Conservation (phyloP, 2,329 filamentous ascomycete species). For the Calonectria naviculata region DNA sequence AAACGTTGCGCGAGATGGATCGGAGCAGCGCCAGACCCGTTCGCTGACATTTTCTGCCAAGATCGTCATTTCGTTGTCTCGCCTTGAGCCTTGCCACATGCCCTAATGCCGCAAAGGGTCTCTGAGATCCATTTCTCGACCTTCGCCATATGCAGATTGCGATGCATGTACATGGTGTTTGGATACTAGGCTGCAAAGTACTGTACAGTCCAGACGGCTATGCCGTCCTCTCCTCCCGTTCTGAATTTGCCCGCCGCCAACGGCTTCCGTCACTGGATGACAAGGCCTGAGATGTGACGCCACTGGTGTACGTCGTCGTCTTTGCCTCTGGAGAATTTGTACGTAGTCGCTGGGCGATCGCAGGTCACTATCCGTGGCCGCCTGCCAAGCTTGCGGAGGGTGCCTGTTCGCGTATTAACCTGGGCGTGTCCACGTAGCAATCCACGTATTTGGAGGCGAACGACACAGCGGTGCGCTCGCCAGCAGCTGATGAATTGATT, state of each 20-base stretch:
- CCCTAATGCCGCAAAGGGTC: not conserved
- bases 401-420: not conserved
- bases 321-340: not conserved
- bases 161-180: not conserved
- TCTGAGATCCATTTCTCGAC: conserved; percentile 1
- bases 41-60: conserved; percentile 5
- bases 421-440: conserved; percentile 13
- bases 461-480: not conserved
- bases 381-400: not conserved
- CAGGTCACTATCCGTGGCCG: not conserved
- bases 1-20: conserved; percentile 10
- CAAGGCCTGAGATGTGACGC: conserved; percentile 16
- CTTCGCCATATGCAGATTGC: conserved; percentile 11
- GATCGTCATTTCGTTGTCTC: conserved; percentile 13
- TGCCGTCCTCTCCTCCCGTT: conserved; percentile 6
- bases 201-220: not conserved
- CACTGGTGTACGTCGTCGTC: conserved; percentile 17
- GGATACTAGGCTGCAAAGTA: not conserved
- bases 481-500: conserved; percentile 1
- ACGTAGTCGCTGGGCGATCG: not conserved
- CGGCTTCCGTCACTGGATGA: conserved; percentile 12
- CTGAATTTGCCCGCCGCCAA: not conserved
- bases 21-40: conserved; percentile 1
- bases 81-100: conserved; percentile 1
- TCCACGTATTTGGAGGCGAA: conserved; percentile 13